Evolutionary conservation across 176 grass and related monocot species (phyloP).

Genomic region (Melocanna baccifera): DNA sequence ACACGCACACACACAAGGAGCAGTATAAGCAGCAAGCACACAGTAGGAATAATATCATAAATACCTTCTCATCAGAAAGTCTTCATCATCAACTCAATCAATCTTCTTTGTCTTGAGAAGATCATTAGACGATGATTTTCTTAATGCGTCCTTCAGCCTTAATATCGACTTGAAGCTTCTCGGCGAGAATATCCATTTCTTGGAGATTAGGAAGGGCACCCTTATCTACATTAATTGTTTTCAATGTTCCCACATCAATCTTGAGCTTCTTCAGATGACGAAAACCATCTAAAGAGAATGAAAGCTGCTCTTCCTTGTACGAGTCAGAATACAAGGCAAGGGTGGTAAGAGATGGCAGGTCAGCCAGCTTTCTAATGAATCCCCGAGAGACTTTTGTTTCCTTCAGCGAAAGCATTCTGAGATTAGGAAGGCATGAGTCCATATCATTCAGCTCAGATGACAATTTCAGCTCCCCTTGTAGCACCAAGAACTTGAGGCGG

Average conservation of each 20-base stretch:
- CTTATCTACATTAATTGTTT: neutral
- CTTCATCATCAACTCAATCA: neutral
- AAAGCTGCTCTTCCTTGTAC: neutral
- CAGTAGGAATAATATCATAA: neutral
- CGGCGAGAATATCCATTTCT: neutral
- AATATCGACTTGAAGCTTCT: neutral
- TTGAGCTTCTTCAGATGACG: neutral
- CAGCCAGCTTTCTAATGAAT: slow-evolving; percentile 9
- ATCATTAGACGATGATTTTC: neutral
- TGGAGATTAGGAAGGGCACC: neutral
- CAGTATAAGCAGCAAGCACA: neutral
- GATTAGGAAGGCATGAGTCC: slow-evolving; percentile 6
- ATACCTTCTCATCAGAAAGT: neutral
- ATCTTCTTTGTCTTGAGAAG: neutral
- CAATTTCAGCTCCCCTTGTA: neutral
- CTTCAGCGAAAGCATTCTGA: slow-evolving; percentile 1
- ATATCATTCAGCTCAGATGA: neutral
- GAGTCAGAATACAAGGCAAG: neutral
- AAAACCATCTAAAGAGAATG: neutral
- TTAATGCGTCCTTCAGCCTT: neutral
- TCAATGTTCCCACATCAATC: neutral
- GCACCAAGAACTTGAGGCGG: neutral
- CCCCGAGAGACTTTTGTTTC: neutral
- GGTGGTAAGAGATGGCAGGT: slow-evolving; percentile 5
- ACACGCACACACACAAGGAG: neutral